Evolutionary conservation across 2,329 filamentous ascomycete genomes (phyloP).

Genomic region (Alternaria ventricosa): DNA sequence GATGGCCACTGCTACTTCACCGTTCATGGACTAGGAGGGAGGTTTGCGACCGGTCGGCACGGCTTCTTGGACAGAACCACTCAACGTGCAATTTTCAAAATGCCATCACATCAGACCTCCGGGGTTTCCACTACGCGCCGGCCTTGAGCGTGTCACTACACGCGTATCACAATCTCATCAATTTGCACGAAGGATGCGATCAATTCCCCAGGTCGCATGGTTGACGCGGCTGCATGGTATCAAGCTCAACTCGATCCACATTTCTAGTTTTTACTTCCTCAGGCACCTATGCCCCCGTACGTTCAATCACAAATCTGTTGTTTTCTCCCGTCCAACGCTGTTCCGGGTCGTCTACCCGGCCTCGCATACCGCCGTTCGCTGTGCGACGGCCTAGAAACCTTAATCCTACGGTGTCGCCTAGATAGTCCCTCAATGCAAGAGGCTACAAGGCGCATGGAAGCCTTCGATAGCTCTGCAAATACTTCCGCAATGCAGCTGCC

Average conservation of each 20-base stretch:
- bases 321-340: background rate
- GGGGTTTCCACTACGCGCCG: background rate
- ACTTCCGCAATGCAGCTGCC: background rate
- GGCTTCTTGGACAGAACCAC: background rate
- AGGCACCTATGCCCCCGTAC: background rate
- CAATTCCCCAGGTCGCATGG: background rate
- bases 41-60: background rate
- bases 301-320: background rate
- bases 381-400: background rate
- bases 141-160: background rate
- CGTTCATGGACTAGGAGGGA: background rate
- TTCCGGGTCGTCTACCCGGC: background rate
- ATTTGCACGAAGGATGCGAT: background rate
- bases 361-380: background rate
- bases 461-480: conserved; percentile 1
- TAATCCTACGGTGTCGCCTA: background rate
- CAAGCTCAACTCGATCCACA: background rate
- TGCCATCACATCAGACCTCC: background rate
- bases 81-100: background rate
- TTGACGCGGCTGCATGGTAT: background rate
- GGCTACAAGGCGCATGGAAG: background rate
- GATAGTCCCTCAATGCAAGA: background rate
- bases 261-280: background rate
- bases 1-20: background rate
- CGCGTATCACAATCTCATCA: background rate